Conservation (phyloP, 108 stramenopile species). For the Bacterosira constricta region DNA sequence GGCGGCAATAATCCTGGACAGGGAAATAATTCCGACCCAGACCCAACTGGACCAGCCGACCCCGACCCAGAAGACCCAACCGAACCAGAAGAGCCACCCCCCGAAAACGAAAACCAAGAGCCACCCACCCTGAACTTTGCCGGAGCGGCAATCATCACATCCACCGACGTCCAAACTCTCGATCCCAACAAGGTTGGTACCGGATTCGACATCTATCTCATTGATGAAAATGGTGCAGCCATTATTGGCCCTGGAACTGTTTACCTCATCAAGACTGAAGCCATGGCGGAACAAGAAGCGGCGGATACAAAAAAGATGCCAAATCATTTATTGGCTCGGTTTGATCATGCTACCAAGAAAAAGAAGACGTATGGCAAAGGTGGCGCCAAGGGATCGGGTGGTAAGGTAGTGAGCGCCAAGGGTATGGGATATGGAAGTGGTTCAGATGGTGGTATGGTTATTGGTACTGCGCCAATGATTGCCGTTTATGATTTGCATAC, state of each 20-base stretch:
- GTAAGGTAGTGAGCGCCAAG: not conserved
- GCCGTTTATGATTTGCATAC: not conserved
- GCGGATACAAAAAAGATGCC: not conserved
- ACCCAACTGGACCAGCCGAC: too few relatives aligned
- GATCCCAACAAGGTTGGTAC: not conserved
- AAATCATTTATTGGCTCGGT: not conserved
- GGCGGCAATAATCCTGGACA: too few relatives aligned
- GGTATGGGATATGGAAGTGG: not conserved
- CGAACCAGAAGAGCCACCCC: too few relatives aligned
- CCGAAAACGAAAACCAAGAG: too few relatives aligned
- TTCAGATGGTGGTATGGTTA: not conserved
- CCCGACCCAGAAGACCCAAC: too few relatives aligned
- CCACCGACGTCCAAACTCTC: not conserved
- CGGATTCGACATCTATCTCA: constrained; percentile 7
- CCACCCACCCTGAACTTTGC: not conserved
- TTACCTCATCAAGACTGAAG: not conserved
- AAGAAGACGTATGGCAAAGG: not conserved
- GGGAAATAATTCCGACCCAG: too few relatives aligned
- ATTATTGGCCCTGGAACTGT: constrained; percentile 6
- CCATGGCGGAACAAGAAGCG: not conserved
- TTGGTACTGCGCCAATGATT: not conserved
- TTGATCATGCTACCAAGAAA: not conserved
- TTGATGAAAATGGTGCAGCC: constrained; percentile 4
- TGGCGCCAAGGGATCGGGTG: not conserved
- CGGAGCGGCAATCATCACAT: not conserved